Evolutionary conservation across 2,329 filamentous ascomycete species (phyloP).

Genomic region (Sporothrix mexicana): DNA sequence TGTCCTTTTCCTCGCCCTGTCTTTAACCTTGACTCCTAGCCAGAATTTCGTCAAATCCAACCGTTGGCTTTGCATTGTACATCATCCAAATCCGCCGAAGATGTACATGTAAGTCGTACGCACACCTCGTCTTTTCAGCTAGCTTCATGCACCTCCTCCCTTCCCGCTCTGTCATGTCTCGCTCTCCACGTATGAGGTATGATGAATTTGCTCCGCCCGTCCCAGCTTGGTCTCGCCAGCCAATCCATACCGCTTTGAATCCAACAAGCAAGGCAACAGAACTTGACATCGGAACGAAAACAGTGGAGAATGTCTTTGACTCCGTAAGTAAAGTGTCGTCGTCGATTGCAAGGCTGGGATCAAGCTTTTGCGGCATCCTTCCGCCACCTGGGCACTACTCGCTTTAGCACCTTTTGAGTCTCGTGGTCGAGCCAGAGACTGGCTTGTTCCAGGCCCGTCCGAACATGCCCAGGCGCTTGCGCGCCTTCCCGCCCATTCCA

Average conservation of each 20-base stretch:
- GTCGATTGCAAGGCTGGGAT: neutral
- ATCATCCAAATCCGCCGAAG: neutral
- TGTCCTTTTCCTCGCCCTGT: too few species aligned
- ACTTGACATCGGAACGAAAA: neutral
- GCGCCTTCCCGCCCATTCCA: neutral
- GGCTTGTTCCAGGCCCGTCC: neutral
- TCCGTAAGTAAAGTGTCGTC: too few species aligned
- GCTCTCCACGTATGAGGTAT: neutral
- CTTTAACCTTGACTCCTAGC: too few species aligned
- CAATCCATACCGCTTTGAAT: constrained; percentile 4
- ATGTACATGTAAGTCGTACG: too few species aligned
- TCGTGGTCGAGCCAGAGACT: constrained; percentile 6
- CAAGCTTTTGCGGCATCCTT: neutral
- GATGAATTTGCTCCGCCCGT: neutral
- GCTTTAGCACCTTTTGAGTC: neutral
- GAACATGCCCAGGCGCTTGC: neutral
- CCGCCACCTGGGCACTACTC: neutral
- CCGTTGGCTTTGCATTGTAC: too few species aligned
- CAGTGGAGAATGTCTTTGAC: too few species aligned
- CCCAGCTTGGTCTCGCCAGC: constrained; percentile 22
- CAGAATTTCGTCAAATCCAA: too few species aligned
- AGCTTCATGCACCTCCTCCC: neutral
- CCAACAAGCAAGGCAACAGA: neutral
- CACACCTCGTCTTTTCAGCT: constrained; percentile 7
- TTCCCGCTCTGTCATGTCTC: neutral